Percentiles rank a stretch among this genome's conserved stretches.
phyloP scores from a whole-genome alignment of 225 moss, liverwort and hornwort species.

The Lunularia cruciata region DNA sequence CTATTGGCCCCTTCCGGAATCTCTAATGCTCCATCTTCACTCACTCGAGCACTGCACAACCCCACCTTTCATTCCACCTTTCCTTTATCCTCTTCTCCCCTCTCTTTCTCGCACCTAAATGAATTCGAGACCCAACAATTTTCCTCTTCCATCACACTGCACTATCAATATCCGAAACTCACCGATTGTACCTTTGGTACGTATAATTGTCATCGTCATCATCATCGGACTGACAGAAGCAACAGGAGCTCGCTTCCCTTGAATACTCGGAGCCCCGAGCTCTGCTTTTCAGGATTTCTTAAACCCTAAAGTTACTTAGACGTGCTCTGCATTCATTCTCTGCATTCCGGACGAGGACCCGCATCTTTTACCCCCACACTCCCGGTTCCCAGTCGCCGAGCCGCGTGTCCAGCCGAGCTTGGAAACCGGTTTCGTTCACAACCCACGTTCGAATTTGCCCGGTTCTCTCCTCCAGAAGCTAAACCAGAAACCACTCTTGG shows the following conservation, averaged over 20 bases:
- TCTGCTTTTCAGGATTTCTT: neutral
- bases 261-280: neutral
- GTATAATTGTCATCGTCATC: no score
- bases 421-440: neutral
- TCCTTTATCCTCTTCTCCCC: no score
- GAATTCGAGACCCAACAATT: no score
- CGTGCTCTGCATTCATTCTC: neutral
- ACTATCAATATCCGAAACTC: no score
- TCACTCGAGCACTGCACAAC: neutral
- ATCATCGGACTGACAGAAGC: no score
- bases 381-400: neutral
- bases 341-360: neutral
- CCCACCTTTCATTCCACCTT: neutral
- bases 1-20: neutral
- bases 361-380: neutral
- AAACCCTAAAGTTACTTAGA: constrained; percentile 9
- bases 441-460: no score
- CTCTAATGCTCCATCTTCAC: constrained; percentile 1
- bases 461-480: no score
- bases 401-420: neutral
- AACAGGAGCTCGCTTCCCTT: no score
- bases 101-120: neutral
- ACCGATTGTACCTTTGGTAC: no score
- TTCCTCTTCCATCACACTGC: no score
- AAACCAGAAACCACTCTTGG: no score